A percentile compares a stretch with the other conserved stretches of the same genome.
Conservation (phyloP, 768 basidiomycete species). For the Tricholoma matsutake region DNA sequence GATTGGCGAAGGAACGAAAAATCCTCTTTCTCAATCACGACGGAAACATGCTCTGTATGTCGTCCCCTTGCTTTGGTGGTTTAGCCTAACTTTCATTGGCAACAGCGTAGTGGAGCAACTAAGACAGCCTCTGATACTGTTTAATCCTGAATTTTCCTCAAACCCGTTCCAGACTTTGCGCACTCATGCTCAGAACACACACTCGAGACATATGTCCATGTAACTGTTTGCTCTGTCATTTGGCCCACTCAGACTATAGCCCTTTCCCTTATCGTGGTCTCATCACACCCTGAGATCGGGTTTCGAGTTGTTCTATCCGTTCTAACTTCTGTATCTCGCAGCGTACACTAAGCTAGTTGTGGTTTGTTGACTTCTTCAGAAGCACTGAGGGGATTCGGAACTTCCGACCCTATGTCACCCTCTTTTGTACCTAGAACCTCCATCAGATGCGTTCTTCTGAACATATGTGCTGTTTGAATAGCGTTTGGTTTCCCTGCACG, state of each 20-base stretch:
- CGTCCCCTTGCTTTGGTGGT: background rate
- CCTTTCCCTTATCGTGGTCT: background rate
- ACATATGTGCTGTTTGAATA: slow-evolving; percentile 67
- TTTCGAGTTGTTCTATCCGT: background rate
- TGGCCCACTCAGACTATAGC: background rate
- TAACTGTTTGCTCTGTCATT: background rate
- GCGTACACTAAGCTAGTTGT: background rate
- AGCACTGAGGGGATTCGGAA: slow-evolving; percentile 32
- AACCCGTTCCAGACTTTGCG: slow-evolving; percentile 80
- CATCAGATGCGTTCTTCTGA: slow-evolving; percentile 55
- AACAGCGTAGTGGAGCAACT: slow-evolving; percentile 62
- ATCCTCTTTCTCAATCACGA: slow-evolving; percentile 58
- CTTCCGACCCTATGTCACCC: slow-evolving; percentile 43
- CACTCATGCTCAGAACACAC: slow-evolving; percentile 75
- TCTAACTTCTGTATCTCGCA: background rate
- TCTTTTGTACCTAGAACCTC: slow-evolving; percentile 55
- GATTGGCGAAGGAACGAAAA: slow-evolving; percentile 65
- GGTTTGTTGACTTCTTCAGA: background rate
- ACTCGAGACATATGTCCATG: slow-evolving; percentile 44
- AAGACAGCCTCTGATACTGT: slow-evolving; percentile 66
- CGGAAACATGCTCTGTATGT: slow-evolving; percentile 69
- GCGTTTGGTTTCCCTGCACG: slow-evolving; percentile 64
- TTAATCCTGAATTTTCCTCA: slow-evolving; percentile 58
- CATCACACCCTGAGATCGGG: background rate
- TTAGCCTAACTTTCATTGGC: background rate